phyloP scores from a whole-genome alignment of 2,329 filamentous ascomycete genomes.

The Colletotrichum echinochloae region DNA sequence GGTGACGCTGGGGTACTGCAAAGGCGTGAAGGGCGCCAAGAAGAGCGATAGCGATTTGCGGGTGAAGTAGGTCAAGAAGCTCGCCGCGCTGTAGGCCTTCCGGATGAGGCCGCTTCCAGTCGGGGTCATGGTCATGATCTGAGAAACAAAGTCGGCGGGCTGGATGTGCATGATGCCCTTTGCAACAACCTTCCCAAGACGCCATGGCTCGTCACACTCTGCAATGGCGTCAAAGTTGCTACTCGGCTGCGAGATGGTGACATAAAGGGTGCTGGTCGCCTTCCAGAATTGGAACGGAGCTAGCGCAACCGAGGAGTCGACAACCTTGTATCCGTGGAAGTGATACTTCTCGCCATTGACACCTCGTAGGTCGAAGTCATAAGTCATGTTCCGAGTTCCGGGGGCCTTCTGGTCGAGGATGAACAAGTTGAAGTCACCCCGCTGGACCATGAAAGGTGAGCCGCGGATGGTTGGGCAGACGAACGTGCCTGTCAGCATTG shows the following conservation, averaged over 20 bases:
- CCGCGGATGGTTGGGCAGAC: slow-evolving; percentile 65
- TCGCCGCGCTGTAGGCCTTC: slow-evolving; percentile 58
- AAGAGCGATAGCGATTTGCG: slow-evolving; percentile 65
- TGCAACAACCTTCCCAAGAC: slow-evolving; percentile 61
- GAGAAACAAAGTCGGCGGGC: slow-evolving; percentile 64
- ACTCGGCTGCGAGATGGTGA: slow-evolving; percentile 63
- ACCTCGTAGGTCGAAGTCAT: slow-evolving; percentile 71
- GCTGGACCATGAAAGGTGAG: slow-evolving; percentile 70
- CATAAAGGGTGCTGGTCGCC: slow-evolving; percentile 72
- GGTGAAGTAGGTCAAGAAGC: slow-evolving; percentile 68
- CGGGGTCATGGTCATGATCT: slow-evolving; percentile 65
- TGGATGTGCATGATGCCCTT: slow-evolving; percentile 70
- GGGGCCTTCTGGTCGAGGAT: slow-evolving; percentile 63
- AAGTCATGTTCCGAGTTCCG: slow-evolving; percentile 69
- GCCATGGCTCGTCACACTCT: slow-evolving; percentile 53
- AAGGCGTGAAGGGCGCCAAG: slow-evolving; percentile 64
- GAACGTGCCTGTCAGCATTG: slow-evolving; percentile 70
- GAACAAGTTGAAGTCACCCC: slow-evolving; percentile 70
- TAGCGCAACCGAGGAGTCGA: slow-evolving; percentile 70
- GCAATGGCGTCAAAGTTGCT: slow-evolving; percentile 46
- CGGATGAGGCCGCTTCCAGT: slow-evolving; percentile 60
- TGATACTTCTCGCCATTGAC: slow-evolving; percentile 64
- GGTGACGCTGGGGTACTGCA: slow-evolving; percentile 65
- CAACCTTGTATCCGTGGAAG: slow-evolving; percentile 72
- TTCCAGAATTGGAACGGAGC: slow-evolving; percentile 69